Conservation (phyloP, 2,329 filamentous ascomycete genomes). For the Cytospora piceicola region DNA sequence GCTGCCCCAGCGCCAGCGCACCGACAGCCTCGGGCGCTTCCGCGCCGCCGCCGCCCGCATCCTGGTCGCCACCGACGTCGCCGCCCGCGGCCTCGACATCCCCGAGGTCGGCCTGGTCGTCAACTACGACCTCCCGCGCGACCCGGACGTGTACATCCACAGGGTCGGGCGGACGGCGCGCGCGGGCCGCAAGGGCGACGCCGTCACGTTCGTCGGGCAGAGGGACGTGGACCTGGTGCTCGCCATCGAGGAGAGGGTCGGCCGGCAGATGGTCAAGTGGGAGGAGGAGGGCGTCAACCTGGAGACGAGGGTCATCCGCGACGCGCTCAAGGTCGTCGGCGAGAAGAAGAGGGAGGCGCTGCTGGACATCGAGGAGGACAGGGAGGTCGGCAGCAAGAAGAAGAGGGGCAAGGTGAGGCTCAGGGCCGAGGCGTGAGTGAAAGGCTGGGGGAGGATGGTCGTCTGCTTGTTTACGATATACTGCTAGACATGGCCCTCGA, state of each 20-base stretch:
- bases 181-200: slow-evolving; percentile 81
- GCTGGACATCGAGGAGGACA: slow-evolving; percentile 88
- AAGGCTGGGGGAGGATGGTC: background rate
- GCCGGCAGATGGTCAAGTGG: slow-evolving; percentile 80
- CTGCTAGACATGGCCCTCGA: background rate
- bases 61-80: slow-evolving; percentile 93
- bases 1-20: slow-evolving; percentile 81
- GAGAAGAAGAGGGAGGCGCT: slow-evolving; percentile 93
- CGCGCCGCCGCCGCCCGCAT: slow-evolving; percentile 86
- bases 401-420: slow-evolving; percentile 65
- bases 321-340: slow-evolving; percentile 86
- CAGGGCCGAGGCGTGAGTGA: slow-evolving; percentile 36
- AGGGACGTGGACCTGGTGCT: slow-evolving; percentile 89
- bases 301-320: slow-evolving; percentile 84
- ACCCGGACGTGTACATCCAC: slow-evolving; percentile 97
- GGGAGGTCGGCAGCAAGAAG: slow-evolving; percentile 87
- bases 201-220: slow-evolving; percentile 89
- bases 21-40: slow-evolving; percentile 88
- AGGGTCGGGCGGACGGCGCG: slow-evolving; percentile 92
- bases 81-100: slow-evolving; percentile 92
- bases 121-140: slow-evolving; percentile 95
- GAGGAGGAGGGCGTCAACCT: slow-evolving; percentile 89
- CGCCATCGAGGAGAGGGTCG: slow-evolving; percentile 84
- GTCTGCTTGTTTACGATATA: background rate
- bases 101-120: slow-evolving; percentile 87